These are phyloP conservation scores for Lepidium africanum DNA, from an alignment of 345 rosid species.

Conservation along the genomic window DNA sequence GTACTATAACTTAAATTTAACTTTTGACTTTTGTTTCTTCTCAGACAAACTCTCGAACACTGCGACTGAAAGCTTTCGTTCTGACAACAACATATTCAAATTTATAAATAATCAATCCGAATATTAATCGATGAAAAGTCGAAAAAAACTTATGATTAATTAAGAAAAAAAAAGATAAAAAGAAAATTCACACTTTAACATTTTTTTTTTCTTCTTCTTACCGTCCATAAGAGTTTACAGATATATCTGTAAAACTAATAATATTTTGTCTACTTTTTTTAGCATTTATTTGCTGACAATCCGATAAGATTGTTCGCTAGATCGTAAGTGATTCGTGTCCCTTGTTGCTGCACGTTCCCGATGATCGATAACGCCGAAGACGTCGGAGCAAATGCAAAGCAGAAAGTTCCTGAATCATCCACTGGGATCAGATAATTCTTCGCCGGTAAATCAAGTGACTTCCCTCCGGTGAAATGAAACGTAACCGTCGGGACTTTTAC, in stretches of 20 bases:
- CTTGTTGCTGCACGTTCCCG: slow-evolving; percentile 95
- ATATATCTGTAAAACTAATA: slow-evolving; percentile 17
- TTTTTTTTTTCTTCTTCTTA: neutral
- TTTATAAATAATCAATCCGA: neutral
- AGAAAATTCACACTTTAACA: slow-evolving; percentile 16
- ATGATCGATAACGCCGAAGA: slow-evolving; percentile 71
- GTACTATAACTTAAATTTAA: neutral
- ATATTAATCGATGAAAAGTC: neutral
- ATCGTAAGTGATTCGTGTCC: slow-evolving; percentile 83
- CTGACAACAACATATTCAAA: neutral
- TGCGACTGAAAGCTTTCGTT: neutral
- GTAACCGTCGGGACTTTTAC: slow-evolving; percentile 79
- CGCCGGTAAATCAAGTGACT: slow-evolving; percentile 56
- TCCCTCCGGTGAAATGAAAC: slow-evolving; percentile 56
- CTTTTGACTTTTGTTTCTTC: neutral
- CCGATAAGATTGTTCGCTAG: slow-evolving; percentile 57
- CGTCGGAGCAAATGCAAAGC: slow-evolving; percentile 97
- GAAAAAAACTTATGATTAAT: slow-evolving; percentile 4
- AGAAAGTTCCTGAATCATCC: slow-evolving; percentile 59
- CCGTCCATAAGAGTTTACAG: slow-evolving; percentile 15
- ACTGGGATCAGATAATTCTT: slow-evolving; percentile 74
- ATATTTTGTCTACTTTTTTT: neutral
- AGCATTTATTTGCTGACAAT: slow-evolving; percentile 60
- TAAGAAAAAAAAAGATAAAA: too few relatives aligned
- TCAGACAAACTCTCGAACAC: neutral